Evolutionary conservation across 2,329 filamentous ascomycete species (phyloP), one percentile per base, ranked within the genome.

Genomic region (Lasiodiplodia theobromae): DNA sequence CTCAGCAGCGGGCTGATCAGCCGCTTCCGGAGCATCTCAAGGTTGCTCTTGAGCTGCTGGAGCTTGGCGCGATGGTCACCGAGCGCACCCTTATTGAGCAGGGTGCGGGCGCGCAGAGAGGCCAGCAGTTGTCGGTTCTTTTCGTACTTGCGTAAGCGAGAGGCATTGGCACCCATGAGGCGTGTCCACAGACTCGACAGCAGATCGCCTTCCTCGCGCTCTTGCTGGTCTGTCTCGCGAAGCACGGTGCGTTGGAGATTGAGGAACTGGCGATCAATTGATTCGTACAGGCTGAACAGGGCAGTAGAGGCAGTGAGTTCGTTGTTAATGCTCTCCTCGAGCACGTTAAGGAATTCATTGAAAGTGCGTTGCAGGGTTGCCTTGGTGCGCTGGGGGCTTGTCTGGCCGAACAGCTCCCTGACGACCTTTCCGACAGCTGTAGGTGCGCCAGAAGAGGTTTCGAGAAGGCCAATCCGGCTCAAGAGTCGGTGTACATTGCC

Each of bases 231-330:
- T 23, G 91, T 89, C 81, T 97, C 94, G 74, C 93, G 92, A 67
- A 92, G 91, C 11, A 97, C 94, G 5, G 89, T 92, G 70, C 94
- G 91, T 71, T 93, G 93, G 0, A 97, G 86, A 77, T 96, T 96
- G 70, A 94, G 86, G 80, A 97, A 97, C 78, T 97, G 93, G 66
- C 89, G 88, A 81, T 98, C 95, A 73, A 97, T 94, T 69, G 90
- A 88, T 78, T 97, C 94, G 79, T 97, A 97, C n/a, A 97, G 89
- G 3, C 88, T 88, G 78, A 97, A 97, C 16, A 97, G 88, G 1
- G 89, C 87, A 1, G 94, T 87, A 51, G 91, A 92, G 80, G 95
- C 91, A 66, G 90, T 89, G 23, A 97, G 85, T 80, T 98, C 94
- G 72, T 88, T 91, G 74, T 91, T 89, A 78, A 97, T 96, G 69